Evolutionary conservation across 2,329 filamentous ascomycete genomes (phyloP).

Genomic region (Trichophyton verrucosum): DNA sequence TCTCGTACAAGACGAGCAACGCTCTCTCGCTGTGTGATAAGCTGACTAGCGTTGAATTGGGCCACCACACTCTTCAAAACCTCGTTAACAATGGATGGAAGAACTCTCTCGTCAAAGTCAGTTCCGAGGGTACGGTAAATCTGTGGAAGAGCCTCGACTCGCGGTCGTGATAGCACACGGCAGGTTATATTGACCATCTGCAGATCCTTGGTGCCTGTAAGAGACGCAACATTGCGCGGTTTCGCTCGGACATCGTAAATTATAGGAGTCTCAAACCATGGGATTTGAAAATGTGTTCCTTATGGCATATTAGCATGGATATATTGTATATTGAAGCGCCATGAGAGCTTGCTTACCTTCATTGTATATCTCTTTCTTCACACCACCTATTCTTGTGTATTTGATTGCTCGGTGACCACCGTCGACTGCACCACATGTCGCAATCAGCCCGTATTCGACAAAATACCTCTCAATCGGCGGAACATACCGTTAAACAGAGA

Average conservation of each 20-base stretch:
- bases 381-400: conserved; percentile 83
- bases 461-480: conserved; percentile 3
- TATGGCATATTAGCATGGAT: conserved; percentile 6
- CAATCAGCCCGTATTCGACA: conserved; percentile 9
- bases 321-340: neutral
- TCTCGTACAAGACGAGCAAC: conserved; percentile 84
- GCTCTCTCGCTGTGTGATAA: conserved; percentile 98
- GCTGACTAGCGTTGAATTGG: conserved; percentile 95
- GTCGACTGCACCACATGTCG: conserved; percentile 50
- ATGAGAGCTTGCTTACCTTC: conserved; percentile 53
- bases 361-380: conserved; percentile 87
- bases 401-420: conserved; percentile 99
- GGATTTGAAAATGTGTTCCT: conserved; percentile 88
- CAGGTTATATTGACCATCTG: conserved; percentile 99
- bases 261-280: conserved; percentile 95
- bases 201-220: conserved; percentile 96
- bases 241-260: conserved; percentile 97
- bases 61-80: conserved; percentile 97
- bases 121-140: conserved; percentile 93
- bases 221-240: conserved; percentile 88
- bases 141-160: conserved; percentile 77
- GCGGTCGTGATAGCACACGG: conserved; percentile 88
- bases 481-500: conserved; percentile 54
- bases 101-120: conserved; percentile 92
- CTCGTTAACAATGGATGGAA: conserved; percentile 97